Conservation (phyloP, 805 yeast genomes). For the Brettanomyces custersianus region DNA sequence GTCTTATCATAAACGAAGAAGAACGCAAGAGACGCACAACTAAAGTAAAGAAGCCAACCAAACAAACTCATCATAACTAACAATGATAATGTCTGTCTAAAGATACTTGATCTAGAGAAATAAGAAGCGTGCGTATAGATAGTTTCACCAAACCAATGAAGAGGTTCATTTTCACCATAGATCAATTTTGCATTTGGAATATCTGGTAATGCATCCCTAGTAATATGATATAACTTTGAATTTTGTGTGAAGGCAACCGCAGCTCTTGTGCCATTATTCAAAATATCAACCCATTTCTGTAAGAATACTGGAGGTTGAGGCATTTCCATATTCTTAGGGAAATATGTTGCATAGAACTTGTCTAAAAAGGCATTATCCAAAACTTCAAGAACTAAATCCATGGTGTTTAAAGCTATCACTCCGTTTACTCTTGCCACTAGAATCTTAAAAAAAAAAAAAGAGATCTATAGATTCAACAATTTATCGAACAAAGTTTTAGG, state of each 20-base stretch:
- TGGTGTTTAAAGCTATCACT: constrained; percentile 22
- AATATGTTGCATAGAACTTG: constrained; percentile 54
- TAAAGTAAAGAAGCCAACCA: constrained; percentile 77
- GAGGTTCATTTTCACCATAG: constrained; percentile 36
- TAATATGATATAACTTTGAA: constrained; percentile 21
- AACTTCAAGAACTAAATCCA: constrained; percentile 89
- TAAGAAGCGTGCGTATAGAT: constrained; percentile 56
- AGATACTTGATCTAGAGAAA: constrained; percentile 58
- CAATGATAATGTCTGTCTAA: constrained; percentile 65
- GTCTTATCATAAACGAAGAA: constrained; percentile 74
- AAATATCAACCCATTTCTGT: constrained; percentile 12
- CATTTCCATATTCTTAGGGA: constrained; percentile 48
- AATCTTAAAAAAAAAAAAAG: not conserved
- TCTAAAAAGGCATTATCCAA: constrained; percentile 71
- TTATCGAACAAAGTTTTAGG: too few species aligned
- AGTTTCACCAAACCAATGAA: constrained; percentile 49
- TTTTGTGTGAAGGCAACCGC: constrained; percentile 13
- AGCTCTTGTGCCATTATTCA: constrained; percentile 19
- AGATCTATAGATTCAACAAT: not conserved
- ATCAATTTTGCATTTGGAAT: constrained; percentile 28
- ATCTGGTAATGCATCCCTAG: constrained; percentile 12
- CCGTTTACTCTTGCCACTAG: too few species aligned
- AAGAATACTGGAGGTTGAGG: constrained; percentile 22
- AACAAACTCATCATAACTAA: constrained; percentile 65
- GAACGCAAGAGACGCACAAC: constrained; percentile 72